Base-by-base conservation (phyloP, 805 yeast genomes). In the Torulaspora microellipsoides region DNA sequence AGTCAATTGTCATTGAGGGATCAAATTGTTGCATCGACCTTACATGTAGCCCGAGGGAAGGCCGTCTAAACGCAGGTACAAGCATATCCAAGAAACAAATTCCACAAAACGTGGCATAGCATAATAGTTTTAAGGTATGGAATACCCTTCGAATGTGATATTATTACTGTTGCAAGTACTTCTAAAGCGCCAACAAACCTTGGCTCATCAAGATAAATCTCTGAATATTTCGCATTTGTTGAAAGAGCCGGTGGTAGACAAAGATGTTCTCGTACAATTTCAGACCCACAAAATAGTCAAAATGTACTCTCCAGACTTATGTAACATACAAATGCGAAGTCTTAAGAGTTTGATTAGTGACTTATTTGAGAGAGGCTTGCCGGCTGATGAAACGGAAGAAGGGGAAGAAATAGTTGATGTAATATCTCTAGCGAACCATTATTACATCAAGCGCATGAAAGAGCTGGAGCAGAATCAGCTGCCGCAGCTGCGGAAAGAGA, bases 231-330 rank as follows among this genome's bases (percentile, higher is more conserved):
- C 51, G 1, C 36, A 47, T 27, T 42, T 61, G 12, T 32, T 59
- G 17, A 14, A 10, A 11, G 56, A 59, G 1, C 68, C 68, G 1
- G 40, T 59, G 10, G 46, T 64, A 1, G 66, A 64, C 42, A 48
- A 47, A 15, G 47, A 43, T 4, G 40, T 53, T 1, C 36, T 61
- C 5, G 29, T 40, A 3, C 43, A 49, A 31, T 61, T 62, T 30
- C 50, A 36, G 15, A 36, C 31, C 2, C 66, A 64, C 41, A 52
- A 47, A 9, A 27, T 64, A 15, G 55, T 55, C 3, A 43, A 49
- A 27, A 30, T 60, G 31, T 54, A 56, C 40, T 47, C 57, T 1
- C 61, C 66, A 6, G 62, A 56, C 9, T 41, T 58, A 2, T 30
- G 34, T 5, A 36, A 43, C 8, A 31, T 57, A n/a, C 55, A 56